Evolutionary conservation across 2,329 filamentous ascomycete genomes (phyloP).

Genomic region (Aspergillus puulaauensis): DNA sequence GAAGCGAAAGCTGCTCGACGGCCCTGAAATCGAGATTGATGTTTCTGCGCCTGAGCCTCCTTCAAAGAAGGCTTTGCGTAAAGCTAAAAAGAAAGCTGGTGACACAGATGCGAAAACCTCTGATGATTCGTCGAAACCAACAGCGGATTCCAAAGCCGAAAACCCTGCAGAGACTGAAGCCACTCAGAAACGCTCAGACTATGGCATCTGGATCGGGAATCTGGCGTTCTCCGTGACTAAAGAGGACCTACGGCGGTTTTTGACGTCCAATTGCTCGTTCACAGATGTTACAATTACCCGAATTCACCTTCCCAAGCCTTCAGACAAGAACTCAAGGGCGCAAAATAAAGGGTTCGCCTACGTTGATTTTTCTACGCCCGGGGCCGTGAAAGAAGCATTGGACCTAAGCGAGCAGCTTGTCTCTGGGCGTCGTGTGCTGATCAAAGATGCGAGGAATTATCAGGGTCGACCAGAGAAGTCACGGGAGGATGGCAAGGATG

Average conservation of each 20-base stretch:
- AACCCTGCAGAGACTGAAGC: constrained; percentile 27
- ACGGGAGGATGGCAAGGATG: constrained; percentile 37
- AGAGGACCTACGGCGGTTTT: constrained; percentile 72
- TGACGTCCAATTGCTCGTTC: constrained; percentile 69
- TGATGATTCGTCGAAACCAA: constrained; percentile 14
- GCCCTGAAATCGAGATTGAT: constrained; percentile 79
- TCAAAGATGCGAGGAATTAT: constrained; percentile 89
- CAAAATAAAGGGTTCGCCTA: constrained; percentile 96
- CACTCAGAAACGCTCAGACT: constrained; percentile 62
- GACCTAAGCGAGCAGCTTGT: constrained; percentile 82
- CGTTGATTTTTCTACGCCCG: constrained; percentile 75
- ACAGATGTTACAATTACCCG: constrained; percentile 74
- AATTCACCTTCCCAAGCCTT: constrained; percentile 70
- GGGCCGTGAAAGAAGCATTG: constrained; percentile 73
- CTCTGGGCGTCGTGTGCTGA: constrained; percentile 75
- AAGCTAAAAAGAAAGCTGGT: constrained; percentile 69
- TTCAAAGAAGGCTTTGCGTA: constrained; percentile 89
- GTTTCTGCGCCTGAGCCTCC: constrained; percentile 85
- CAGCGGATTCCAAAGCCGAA: constrained; percentile 41
- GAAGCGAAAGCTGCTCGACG: constrained; percentile 68
- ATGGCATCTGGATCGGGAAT: constrained; percentile 96
- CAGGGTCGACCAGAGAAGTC: constrained; percentile 80
- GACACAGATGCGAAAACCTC: constrained; percentile 10
- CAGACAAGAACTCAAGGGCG: constrained; percentile 53
- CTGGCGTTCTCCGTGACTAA: constrained; percentile 79